A percentile compares a stretch with the other conserved stretches of the same genome.
phyloP scores from a whole-genome alignment of 2,329 filamentous ascomycete species.

The Venturiaceae sp. region DNA sequence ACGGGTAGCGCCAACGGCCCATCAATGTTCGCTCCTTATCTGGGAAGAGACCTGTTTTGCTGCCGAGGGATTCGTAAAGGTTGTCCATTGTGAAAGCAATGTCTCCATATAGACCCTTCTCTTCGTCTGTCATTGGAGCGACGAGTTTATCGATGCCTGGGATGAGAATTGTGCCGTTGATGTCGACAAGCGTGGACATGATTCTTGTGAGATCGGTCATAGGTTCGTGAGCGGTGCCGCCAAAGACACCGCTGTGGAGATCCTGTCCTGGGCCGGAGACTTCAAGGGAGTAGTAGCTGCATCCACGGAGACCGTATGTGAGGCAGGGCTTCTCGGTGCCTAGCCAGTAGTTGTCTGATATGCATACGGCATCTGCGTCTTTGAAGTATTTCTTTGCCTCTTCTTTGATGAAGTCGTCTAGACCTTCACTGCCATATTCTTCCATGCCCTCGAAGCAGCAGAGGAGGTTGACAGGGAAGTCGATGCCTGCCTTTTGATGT shows the following conservation, averaged over 20 bases:
- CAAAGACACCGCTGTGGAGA: slow-evolving; percentile 93
- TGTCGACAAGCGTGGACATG: slow-evolving; percentile 76
- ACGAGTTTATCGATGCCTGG: slow-evolving; percentile 93
- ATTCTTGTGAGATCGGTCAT: slow-evolving; percentile 92
- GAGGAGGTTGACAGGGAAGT: slow-evolving; percentile 93
- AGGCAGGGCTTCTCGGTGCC: slow-evolving; percentile 97
- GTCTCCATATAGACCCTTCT: slow-evolving; percentile 75
- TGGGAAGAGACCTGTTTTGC: slow-evolving; percentile 73
- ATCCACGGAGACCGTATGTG: slow-evolving; percentile 92
- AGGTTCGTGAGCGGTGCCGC: slow-evolving; percentile 91
- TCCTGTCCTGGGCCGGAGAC: slow-evolving; percentile 87
- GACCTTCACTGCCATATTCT: slow-evolving; percentile 92
- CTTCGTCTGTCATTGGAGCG: slow-evolving; percentile 75
- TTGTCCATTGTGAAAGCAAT: slow-evolving; percentile 97
- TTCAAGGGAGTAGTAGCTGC: slow-evolving; percentile 95
- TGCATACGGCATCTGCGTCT: slow-evolving; percentile 92
- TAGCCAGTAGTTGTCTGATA: slow-evolving; percentile 99
- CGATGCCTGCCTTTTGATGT: slow-evolving; percentile 87
- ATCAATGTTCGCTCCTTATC: slow-evolving; percentile 91
- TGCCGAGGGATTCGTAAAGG: slow-evolving; percentile 83
- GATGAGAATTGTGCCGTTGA: slow-evolving; percentile 85
- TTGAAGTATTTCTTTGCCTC: slow-evolving; percentile 94
- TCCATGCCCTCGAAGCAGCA: slow-evolving; percentile 99
- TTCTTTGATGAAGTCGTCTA: slow-evolving; percentile 86
- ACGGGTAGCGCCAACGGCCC: slow-evolving; percentile 92